A percentile compares a stretch with the other conserved stretches of the same genome.
Conservation (phyloP, 2,329 filamentous ascomycete genomes). For the Pseudogymnoascus sp. region DNA sequence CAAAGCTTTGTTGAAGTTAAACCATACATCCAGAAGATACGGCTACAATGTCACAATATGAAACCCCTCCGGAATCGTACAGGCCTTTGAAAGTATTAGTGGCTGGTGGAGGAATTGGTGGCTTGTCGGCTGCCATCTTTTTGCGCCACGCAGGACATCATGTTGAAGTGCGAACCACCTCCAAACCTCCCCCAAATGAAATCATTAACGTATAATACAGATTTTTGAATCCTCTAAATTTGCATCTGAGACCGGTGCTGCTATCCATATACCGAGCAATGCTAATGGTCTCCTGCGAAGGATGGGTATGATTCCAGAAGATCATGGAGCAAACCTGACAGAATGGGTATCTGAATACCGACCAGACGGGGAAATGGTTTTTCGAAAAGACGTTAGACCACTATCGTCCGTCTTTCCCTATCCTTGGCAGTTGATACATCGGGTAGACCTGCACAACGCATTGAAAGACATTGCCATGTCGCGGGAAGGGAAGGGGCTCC, state of each 20-base stretch:
- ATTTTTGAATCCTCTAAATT: slow-evolving; percentile 50
- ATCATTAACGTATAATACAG: slow-evolving; percentile 25
- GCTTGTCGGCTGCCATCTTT: slow-evolving; percentile 42
- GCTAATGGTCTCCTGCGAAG: slow-evolving; percentile 47
- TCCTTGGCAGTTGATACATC: slow-evolving; percentile 39
- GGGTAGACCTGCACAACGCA: slow-evolving; percentile 35
- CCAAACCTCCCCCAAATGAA: neutral
- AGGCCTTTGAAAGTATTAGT: neutral
- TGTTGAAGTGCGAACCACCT: slow-evolving; percentile 24
- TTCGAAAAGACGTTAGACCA: slow-evolving; percentile 23
- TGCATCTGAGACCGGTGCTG: slow-evolving; percentile 50
- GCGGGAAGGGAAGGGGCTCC: slow-evolving; percentile 29
- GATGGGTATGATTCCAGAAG: slow-evolving; percentile 36
- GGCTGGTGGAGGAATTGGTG: slow-evolving; percentile 38
- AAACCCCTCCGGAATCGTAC: neutral
- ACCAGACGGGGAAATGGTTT: slow-evolving; percentile 30
- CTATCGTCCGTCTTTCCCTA: slow-evolving; percentile 31
- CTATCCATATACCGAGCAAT: slow-evolving; percentile 57
- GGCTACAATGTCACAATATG: neutral
- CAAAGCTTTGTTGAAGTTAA: neutral
- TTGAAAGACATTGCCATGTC: slow-evolving; percentile 29
- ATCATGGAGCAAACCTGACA: slow-evolving; percentile 30
- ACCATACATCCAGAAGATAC: neutral
- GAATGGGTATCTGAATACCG: slow-evolving; percentile 33
- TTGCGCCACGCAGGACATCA: slow-evolving; percentile 45